Percentiles rank a stretch among this genome's conserved stretches.
These are phyloP conservation scores for Funneliformis caledonium DNA, from an alignment of 371 early-diverging fungal species.

Conservation along the genomic window DNA sequence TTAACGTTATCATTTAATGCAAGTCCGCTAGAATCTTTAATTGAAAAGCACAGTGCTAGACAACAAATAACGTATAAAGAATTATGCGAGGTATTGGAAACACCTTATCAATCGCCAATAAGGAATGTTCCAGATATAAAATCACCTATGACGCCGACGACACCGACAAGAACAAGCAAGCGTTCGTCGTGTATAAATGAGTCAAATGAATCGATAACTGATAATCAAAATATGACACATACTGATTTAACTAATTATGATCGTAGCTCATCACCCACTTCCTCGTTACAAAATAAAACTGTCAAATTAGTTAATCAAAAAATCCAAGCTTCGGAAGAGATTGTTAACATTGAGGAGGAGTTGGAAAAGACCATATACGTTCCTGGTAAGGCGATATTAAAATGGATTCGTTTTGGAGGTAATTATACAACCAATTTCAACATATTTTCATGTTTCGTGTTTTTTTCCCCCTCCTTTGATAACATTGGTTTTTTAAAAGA, in stretches of 20 bases:
- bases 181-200: background rate
- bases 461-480: background rate
- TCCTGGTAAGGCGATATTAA: constrained; percentile 13
- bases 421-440: background rate
- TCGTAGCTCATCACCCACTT: background rate
- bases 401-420: constrained; percentile 27
- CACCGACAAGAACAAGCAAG: background rate
- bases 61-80: too few species aligned
- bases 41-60: too few species aligned
- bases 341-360: background rate
- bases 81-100: too few species aligned
- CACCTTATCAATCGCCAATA: too few species aligned
- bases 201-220: background rate
- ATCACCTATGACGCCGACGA: too few species aligned
- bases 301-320: background rate
- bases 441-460: background rate
- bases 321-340: background rate
- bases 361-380: constrained; percentile 4
- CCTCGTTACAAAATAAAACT: background rate
- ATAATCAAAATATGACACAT: background rate
- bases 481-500: constrained; percentile 11
- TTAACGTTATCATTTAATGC: background rate
- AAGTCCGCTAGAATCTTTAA: background rate
- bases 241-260: background rate
- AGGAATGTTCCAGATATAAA: too few species aligned